phyloP scores from a whole-genome alignment of 441 rosid genomes.

The Gossypium trilobum region DNA sequence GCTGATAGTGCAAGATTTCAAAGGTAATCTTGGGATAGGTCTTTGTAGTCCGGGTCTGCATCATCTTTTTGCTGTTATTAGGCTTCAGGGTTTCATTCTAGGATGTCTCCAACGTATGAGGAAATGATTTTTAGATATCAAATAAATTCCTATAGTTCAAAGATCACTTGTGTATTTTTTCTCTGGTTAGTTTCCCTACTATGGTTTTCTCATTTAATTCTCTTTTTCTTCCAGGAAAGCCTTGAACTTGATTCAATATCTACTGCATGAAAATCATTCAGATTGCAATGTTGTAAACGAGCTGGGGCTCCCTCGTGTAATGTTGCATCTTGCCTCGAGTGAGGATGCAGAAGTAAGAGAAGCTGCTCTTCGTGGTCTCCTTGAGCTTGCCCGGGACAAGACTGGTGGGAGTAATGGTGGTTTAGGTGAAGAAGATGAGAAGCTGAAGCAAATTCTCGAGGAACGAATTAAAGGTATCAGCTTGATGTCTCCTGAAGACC shows the following conservation, averaged over 20 bases:
- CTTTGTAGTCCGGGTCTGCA: neutral
- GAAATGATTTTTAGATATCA: neutral
- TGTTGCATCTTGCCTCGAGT: constrained; percentile 75
- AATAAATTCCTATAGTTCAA: neutral
- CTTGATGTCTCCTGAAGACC: constrained; percentile 71
- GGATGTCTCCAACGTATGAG: neutral
- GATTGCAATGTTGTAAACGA: constrained; percentile 53
- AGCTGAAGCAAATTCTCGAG: constrained; percentile 57
- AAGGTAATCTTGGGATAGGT: constrained; percentile 36
- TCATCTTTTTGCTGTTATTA: neutral
- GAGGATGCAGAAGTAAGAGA: constrained; percentile 66
- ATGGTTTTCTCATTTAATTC: neutral
- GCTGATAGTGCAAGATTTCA: constrained; percentile 63
- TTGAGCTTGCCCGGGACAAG: constrained; percentile 54
- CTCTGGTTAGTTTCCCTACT: neutral
- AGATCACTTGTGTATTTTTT: neutral
- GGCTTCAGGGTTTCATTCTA: neutral
- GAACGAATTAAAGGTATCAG: constrained; percentile 55
- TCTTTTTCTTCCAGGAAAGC: constrained; percentile 57
- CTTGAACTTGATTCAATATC: constrained; percentile 71
- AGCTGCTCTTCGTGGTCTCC: constrained; percentile 68
- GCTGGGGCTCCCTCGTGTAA: constrained; percentile 65
- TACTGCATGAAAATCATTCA: constrained; percentile 59
- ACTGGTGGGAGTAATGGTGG: constrained; percentile 21
- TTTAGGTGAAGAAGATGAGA: constrained; percentile 40